phyloP scores from a whole-genome alignment of 140 eudicot genomes.

The Cichorium intybus region DNA sequence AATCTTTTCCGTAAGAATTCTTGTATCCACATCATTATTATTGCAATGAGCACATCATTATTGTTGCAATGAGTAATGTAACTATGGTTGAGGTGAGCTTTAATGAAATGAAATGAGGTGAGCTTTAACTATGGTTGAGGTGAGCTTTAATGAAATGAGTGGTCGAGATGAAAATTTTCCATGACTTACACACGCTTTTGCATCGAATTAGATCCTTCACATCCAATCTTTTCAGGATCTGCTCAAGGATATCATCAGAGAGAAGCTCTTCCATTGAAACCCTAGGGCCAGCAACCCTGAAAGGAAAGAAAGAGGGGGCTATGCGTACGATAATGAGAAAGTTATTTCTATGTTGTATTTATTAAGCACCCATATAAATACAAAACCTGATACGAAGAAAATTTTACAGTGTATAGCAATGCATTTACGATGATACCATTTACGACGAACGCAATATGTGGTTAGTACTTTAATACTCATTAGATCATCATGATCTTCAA shows the following conservation, averaged over 20 bases:
- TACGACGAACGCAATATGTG: too few species aligned
- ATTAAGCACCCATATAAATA: background rate
- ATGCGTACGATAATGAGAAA: background rate
- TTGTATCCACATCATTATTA: too few species aligned
- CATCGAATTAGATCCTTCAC: constrained; percentile 6
- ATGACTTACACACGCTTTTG: constrained; percentile 12
- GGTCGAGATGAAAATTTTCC: constrained; percentile 7
- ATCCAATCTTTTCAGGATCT: constrained; percentile 1
- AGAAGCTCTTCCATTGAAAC: constrained; percentile 1
- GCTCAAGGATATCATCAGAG: background rate
- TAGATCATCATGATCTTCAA: background rate
- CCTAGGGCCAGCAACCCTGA: background rate
- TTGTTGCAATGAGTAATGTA: background rate
- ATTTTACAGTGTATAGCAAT: background rate
- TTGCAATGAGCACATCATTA: too few species aligned
- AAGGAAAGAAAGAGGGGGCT: background rate
- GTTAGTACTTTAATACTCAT: background rate
- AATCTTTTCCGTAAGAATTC: too few species aligned
- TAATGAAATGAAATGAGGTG: too few species aligned
- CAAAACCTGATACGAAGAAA: background rate
- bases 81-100: background rate
- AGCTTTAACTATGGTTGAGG: background rate
- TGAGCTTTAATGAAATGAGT: constrained; percentile 1
- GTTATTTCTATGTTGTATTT: background rate
- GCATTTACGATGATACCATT: too few species aligned